phyloP scores from a whole-genome alignment of 176 grass and related monocot species.

The Thinopyrum elongatum region DNA sequence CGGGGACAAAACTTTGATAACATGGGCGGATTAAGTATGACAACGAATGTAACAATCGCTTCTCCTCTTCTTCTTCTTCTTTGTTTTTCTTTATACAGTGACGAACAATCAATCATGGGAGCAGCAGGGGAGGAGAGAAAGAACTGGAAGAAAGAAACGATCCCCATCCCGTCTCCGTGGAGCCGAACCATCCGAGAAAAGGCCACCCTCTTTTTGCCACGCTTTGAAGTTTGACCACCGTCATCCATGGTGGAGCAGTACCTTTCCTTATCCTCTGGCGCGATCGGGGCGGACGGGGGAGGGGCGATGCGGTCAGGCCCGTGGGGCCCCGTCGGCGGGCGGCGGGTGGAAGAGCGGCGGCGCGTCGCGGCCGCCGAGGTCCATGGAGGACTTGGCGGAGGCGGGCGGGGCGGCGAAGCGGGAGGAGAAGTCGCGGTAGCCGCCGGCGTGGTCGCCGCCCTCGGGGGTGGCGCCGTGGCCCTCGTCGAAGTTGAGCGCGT shows the following conservation, averaged over 20 bases:
- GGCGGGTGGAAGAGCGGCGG: constrained; percentile 45
- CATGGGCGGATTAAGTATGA: background rate
- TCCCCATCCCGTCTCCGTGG: background rate
- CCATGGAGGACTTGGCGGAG: constrained; percentile 71
- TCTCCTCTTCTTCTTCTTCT: background rate
- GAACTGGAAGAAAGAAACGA: constrained; percentile 7
- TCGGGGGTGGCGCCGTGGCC: constrained; percentile 75
- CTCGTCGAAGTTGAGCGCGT: constrained; percentile 96
- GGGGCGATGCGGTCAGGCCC: constrained; percentile 15
- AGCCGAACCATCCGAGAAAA: constrained; percentile 7
- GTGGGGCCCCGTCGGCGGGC: background rate
- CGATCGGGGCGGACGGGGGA: background rate
- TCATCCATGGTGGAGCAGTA: background rate
- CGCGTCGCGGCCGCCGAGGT: constrained; percentile 69
- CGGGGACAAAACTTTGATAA: constrained; percentile 41
- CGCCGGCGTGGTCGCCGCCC: constrained; percentile 38
- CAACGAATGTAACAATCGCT: constrained; percentile 15
- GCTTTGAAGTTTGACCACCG: background rate
- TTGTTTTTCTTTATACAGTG: constrained; percentile 20
- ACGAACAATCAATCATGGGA: background rate
- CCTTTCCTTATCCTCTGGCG: background rate
- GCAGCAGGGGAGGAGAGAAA: background rate
- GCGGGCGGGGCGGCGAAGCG: constrained; percentile 63
- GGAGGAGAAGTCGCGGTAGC: constrained; percentile 83
- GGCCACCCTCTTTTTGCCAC: background rate